Percentiles rank a stretch among this genome's conserved stretches.
Conservation (phyloP, 176 grass and related monocot genomes). For the Juncus effusus region DNA sequence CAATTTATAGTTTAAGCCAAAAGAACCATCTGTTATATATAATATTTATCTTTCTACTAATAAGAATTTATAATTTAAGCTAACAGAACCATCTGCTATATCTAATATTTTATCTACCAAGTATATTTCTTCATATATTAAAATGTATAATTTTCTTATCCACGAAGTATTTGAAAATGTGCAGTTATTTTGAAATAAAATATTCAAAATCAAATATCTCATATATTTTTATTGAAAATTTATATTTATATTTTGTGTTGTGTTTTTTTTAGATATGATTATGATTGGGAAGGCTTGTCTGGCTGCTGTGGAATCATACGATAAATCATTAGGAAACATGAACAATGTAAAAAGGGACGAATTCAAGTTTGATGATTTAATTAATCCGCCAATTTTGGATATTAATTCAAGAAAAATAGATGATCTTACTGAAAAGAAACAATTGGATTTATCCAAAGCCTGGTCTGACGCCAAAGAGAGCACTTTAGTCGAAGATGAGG, state of each 20-base stretch:
- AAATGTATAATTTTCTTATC: too few relatives aligned
- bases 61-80: too few relatives aligned
- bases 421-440: conserved; percentile 78
- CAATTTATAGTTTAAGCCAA: too few relatives aligned
- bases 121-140: too few relatives aligned
- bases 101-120: too few relatives aligned
- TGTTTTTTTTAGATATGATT: conserved; percentile 57
- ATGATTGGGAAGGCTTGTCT: conserved; percentile 75
- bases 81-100: too few relatives aligned
- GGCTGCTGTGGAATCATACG: conserved; percentile 70
- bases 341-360: conserved; percentile 61
- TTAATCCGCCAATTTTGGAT: conserved; percentile 60
- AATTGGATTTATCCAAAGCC: conserved; percentile 75
- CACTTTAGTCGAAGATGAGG: conserved; percentile 74
- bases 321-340: conserved; percentile 55
- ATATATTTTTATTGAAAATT: neutral
- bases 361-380: conserved; percentile 76
- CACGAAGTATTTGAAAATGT: too few relatives aligned
- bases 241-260: neutral
- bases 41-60: too few relatives aligned
- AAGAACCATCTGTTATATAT: too few relatives aligned
- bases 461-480: conserved; percentile 88
- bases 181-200: too few relatives aligned
- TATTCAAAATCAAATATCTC: neutral
- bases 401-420: conserved; percentile 81